A percentile compares a stretch with the other conserved stretches of the same genome.
phyloP scores from a whole-genome alignment of 2,329 filamentous ascomycete genomes.

The Alternaria sp. region DNA sequence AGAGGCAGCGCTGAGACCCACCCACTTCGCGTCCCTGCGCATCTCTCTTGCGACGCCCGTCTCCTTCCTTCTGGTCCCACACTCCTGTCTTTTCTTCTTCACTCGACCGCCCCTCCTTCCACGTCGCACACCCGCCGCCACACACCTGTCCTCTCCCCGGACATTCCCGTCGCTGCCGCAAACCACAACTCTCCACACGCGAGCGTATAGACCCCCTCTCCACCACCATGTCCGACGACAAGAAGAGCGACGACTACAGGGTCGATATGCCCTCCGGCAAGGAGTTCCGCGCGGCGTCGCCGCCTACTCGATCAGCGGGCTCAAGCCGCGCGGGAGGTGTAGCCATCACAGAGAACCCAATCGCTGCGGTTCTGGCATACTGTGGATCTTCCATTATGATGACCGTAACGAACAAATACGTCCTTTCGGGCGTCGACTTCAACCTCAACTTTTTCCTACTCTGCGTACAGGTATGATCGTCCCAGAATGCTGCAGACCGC shows the following conservation, averaged over 20 bases:
- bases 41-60: conserved; percentile 25
- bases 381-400: conserved; percentile 97
- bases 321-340: conserved; percentile 26
- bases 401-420: conserved; percentile 99
- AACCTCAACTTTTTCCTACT: conserved; percentile 98
- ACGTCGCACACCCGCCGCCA: conserved; percentile 10
- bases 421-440: conserved; percentile 87
- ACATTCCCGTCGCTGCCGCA: conserved; percentile 22
- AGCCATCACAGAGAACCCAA: conserved; percentile 73
- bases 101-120: conserved; percentile 3
- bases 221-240: conserved; percentile 79
- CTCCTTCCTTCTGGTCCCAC: conserved; percentile 22
- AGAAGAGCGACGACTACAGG: conserved; percentile 81
- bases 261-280: conserved; percentile 66
- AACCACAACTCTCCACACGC: conserved; percentile 1
- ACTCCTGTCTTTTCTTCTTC: conserved; percentile 27
- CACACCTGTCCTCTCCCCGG: conserved; percentile 23
- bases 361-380: conserved; percentile 84
- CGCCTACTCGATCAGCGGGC: conserved; percentile 55
- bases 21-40: conserved; percentile 39
- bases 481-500: neutral
- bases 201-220: conserved; percentile 10
- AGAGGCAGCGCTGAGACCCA: conserved; percentile 30
- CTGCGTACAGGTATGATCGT: conserved; percentile 77
- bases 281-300: conserved; percentile 49